Percentiles rank a stretch among this genome's conserved stretches.
phyloP scores from a whole-genome alignment of 164 flowering plant genomes.

The Amborella trichopoda region DNA sequence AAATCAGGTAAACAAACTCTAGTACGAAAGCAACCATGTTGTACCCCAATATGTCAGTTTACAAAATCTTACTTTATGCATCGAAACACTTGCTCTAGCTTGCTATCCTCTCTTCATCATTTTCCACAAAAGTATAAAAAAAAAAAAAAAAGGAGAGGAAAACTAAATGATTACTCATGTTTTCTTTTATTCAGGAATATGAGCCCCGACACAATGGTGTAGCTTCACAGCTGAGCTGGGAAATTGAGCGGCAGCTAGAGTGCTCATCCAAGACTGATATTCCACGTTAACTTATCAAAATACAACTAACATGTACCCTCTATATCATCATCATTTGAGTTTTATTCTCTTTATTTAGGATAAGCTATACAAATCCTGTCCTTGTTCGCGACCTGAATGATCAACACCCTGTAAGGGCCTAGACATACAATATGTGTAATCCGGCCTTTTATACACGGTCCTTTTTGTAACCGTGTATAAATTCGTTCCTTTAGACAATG shows the following conservation, averaged over 20 bases:
- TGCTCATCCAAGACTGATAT: conserved; percentile 37
- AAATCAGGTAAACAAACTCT: not conserved
- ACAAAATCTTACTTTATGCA: not conserved
- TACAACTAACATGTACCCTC: no score
- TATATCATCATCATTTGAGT: no score
- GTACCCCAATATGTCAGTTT: not conserved
- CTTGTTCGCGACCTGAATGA: no score
- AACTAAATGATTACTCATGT: not conserved
- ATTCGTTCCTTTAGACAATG: no score
- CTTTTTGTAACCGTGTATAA: no score
- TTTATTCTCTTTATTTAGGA: no score
- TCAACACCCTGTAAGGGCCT: no score
- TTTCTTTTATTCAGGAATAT: conserved; percentile 36
- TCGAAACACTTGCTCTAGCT: not conserved
- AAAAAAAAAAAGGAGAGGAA: not conserved
- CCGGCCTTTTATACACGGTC: no score
- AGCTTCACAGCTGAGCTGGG: conserved; percentile 65
- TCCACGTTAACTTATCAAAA: conserved; percentile 49
- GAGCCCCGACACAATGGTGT: conserved; percentile 45
- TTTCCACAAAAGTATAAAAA: not conserved
- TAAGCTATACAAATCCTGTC: no score
- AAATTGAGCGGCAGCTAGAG: conserved; percentile 56
- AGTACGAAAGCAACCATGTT: not conserved
- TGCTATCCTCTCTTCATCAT: not conserved
- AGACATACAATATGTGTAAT: no score